These are phyloP conservation scores for Leccinum proliferum DNA, from an alignment of 1,284 basidiomycete genomes.

Conservation along the genomic window DNA sequence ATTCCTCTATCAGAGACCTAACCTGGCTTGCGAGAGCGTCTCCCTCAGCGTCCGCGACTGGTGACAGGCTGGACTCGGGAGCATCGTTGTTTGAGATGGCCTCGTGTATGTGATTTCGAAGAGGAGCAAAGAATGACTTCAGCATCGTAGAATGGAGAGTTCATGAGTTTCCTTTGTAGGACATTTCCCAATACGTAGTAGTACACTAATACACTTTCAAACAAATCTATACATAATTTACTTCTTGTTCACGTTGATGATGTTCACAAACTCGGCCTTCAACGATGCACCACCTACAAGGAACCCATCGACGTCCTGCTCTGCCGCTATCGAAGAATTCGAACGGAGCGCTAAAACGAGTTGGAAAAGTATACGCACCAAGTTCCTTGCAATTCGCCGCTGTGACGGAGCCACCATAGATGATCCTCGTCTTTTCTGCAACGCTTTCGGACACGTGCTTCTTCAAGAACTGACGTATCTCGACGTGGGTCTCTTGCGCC, in stretches of 20 bases:
- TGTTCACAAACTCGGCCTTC: constrained; percentile 95
- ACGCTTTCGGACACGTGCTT: constrained; percentile 63
- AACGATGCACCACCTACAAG: constrained; percentile 97
- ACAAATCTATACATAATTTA: neutral
- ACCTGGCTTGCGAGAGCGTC: constrained; percentile 8
- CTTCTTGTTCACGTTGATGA: constrained; percentile 68
- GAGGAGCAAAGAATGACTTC: constrained; percentile 26
- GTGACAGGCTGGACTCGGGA: neutral
- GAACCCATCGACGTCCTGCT: constrained; percentile 96
- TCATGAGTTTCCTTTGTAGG: neutral
- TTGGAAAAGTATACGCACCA: constrained; percentile 41
- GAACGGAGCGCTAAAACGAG: neutral
- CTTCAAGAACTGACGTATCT: constrained; percentile 76
- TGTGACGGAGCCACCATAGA: constrained; percentile 95
- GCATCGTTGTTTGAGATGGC: constrained; percentile 4
- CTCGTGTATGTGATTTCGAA: constrained; percentile 16
- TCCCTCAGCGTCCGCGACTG: neutral
- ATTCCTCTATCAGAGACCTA: constrained; percentile 16
- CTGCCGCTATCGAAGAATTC: constrained; percentile 43
- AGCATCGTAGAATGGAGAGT: constrained; percentile 10
- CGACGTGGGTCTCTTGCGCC: constrained; percentile 90
- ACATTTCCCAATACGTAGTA: neutral
- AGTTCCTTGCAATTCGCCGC: constrained; percentile 78
- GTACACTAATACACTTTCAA: neutral
- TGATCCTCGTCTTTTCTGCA: constrained; percentile 79